Base-by-base conservation (phyloP, 805 yeast genomes). In the Candida pini region DNA sequence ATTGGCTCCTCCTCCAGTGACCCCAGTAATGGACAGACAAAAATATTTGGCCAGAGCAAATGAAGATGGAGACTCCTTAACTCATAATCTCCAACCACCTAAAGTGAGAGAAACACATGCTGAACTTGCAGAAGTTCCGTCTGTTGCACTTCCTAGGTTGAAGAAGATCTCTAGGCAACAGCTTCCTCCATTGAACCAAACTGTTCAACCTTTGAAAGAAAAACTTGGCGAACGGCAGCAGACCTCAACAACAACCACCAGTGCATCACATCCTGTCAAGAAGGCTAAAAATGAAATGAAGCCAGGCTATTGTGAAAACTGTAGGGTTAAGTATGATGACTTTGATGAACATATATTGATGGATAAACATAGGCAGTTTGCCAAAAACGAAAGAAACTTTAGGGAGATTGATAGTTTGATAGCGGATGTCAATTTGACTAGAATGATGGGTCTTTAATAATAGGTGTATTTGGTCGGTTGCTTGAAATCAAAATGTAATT, bases 301-400 rank as follows among this genome's bases (percentile, higher is more conserved):
- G 28, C 58, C 90, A 1, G 97, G 97, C 0, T 89, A 85, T 58
- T 90, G 98, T 62, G 98, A 90, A 55, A 90, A 90, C 53, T 90
- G 98, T 60, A 68, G 90, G 17, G 82, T 81, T 40, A 80, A 80
- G 53, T 90, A 83, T 54, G 89, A 83, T 33, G 75, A 76, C 45
- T 79, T 88, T 51, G 84, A 78, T 18, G 84, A 76, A 38, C 98
- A 90, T 55, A 73, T 86, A 26, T 49, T 52, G 19, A 69, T 86
- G 17, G 73, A 71, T 23, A 73, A 79, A 44, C 98, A 90, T 56
- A 67, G 82, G 32, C 73, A 75, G 35, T 89, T 87, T 63, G 97
- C 97, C 3, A 61, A 66, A 28, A 76, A 81, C 46, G 77, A 75
- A 49, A 56, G 62, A 10, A 85, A 88, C 54, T 90, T 89, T 59